Percentiles rank a stretch among this genome's conserved stretches.
Evolutionary conservation across 768 basidiomycete species (phyloP).

Genomic region (Pleurotus citrinopileatus): DNA sequence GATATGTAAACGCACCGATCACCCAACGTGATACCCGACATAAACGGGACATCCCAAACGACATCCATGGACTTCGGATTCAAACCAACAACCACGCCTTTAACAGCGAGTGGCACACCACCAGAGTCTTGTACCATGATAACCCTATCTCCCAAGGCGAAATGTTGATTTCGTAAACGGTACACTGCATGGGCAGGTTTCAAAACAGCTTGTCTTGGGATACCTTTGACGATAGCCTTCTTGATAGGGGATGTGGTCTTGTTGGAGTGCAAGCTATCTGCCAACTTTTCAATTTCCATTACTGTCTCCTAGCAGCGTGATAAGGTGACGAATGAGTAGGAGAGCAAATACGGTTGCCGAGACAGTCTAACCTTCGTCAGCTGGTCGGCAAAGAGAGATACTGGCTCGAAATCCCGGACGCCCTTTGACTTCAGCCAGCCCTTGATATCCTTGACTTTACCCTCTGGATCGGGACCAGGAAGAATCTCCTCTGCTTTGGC

Average conservation of each 20-base stretch:
- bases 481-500: constrained; percentile 61
- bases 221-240: constrained; percentile 90
- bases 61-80: constrained; percentile 89
- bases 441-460: constrained; percentile 71
- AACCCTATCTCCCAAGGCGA: constrained; percentile 88
- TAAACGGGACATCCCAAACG: constrained; percentile 94
- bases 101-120: constrained; percentile 84
- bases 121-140: constrained; percentile 96
- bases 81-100: constrained; percentile 92
- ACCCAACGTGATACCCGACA: constrained; percentile 85
- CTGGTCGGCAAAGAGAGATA: constrained; percentile 89
- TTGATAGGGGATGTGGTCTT: constrained; percentile 69
- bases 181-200: constrained; percentile 91
- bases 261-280: constrained; percentile 61
- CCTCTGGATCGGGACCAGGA: constrained; percentile 57
- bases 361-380: constrained; percentile 67
- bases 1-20: constrained; percentile 64
- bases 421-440: constrained; percentile 85
- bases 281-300: constrained; percentile 70
- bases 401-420: constrained; percentile 88
- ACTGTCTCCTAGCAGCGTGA: constrained; percentile 62
- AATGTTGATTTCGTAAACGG: constrained; percentile 85
- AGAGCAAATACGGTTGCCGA: not conserved
- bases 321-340: not conserved
- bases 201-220: constrained; percentile 89